Conservation (phyloP, 2,329 filamentous ascomycete species). For the Camillea tinctor region DNA sequence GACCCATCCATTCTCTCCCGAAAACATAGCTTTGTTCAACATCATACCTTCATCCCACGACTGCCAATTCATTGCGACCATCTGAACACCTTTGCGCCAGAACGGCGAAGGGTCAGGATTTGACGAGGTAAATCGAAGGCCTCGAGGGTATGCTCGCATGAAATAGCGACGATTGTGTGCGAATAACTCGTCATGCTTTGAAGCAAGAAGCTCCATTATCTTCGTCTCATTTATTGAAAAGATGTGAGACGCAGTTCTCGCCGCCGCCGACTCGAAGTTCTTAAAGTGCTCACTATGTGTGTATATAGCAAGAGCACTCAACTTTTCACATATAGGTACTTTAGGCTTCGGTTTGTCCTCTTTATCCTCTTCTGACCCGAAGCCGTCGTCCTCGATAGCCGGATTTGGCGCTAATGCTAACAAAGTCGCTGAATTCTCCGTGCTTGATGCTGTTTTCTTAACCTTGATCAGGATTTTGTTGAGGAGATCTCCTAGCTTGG, state of each 20-base stretch:
- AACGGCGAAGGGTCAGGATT: slow-evolving; percentile 91
- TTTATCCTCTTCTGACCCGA: slow-evolving; percentile 45
- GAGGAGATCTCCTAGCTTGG: slow-evolving; percentile 68
- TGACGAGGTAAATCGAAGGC: slow-evolving; percentile 76
- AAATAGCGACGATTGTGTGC: slow-evolving; percentile 83
- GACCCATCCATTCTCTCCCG: slow-evolving; percentile 78
- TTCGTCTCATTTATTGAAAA: slow-evolving; percentile 86
- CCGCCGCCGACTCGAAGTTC: slow-evolving; percentile 63
- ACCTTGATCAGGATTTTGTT: slow-evolving; percentile 84
- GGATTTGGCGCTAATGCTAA: slow-evolving; percentile 32
- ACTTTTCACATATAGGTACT: slow-evolving; percentile 63
- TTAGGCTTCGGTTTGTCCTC: slow-evolving; percentile 49
- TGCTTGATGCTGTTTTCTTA: slow-evolving; percentile 50
- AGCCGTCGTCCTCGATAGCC: slow-evolving; percentile 38
- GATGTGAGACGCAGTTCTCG: slow-evolving; percentile 64
- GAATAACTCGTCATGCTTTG: slow-evolving; percentile 73
- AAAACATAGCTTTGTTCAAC: slow-evolving; percentile 97
- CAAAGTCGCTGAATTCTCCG: slow-evolving; percentile 31
- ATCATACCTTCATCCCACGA: slow-evolving; percentile 92
- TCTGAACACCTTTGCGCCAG: slow-evolving; percentile 93
- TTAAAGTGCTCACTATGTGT: slow-evolving; percentile 82
- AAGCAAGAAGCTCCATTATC: slow-evolving; percentile 58
- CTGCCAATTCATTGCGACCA: slow-evolving; percentile 98
- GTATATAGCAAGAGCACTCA: slow-evolving; percentile 78
- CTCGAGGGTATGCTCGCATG: slow-evolving; percentile 89